Evolutionary conservation across 495 filamentous ascomycete genomes (phyloP).

Genomic region (Penicillium angulare): DNA sequence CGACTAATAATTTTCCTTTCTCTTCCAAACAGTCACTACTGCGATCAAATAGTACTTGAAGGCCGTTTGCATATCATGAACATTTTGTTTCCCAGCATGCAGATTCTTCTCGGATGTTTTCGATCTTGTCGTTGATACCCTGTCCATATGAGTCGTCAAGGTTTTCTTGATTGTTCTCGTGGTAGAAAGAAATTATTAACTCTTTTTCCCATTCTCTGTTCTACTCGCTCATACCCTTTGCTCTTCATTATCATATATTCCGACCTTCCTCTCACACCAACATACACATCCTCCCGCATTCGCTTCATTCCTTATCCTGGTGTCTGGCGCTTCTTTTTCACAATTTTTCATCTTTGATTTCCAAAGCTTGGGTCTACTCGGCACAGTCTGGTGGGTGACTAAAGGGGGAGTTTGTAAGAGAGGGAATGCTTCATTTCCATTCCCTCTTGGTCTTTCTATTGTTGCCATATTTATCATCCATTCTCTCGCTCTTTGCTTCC

Average conservation of each 20-base stretch:
- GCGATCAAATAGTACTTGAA: constrained; percentile 43
- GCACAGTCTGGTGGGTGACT: constrained; percentile 22
- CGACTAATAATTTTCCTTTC: constrained; percentile 12
- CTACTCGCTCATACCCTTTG: constrained; percentile 20
- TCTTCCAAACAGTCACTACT: constrained; percentile 27
- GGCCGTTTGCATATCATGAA: constrained; percentile 13
- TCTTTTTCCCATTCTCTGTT: constrained; percentile 12
- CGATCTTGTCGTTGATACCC: constrained; percentile 27
- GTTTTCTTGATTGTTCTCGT: constrained; percentile 5
- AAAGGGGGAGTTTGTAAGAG: constrained; percentile 25
- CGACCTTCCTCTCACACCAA: constrained; percentile 2
- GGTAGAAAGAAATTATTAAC: not conserved
- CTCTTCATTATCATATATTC: not conserved
- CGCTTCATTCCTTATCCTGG: constrained; percentile 19
- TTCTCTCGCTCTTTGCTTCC: constrained; percentile 16
- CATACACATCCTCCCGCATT: constrained; percentile 21
- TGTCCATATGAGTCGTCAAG: constrained; percentile 30
- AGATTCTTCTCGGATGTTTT: constrained; percentile 20
- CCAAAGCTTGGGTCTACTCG: constrained; percentile 18
- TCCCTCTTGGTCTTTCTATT: constrained; percentile 2
- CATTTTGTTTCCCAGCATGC: constrained; percentile 18
- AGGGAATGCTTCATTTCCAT: constrained; percentile 17
- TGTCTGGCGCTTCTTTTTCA: constrained; percentile 24
- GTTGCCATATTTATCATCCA: constrained; percentile 17
- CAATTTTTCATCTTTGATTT: not conserved